Evolutionary conservation across 805 yeast genomes (phyloP).

Genomic region (Candida coleopterorum): DNA sequence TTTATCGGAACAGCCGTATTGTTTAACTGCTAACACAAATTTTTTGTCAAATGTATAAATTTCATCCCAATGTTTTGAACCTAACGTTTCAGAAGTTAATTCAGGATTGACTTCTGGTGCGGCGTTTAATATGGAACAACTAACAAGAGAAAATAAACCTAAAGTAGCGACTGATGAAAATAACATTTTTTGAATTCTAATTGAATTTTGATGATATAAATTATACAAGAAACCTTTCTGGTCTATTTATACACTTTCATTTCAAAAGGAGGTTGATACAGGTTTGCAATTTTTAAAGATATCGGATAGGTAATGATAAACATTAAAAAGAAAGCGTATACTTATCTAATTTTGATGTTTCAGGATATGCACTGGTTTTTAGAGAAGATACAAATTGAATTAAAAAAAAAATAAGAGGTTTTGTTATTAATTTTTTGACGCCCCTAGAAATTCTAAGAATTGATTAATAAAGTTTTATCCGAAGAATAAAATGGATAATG

Average conservation of each 20-base stretch:
- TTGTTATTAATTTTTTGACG: too few species aligned
- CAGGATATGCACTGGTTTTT: too few species aligned
- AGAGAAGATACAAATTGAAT: too few species aligned
- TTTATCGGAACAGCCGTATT: neutral
- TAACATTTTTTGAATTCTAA: neutral
- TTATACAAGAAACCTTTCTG: neutral
- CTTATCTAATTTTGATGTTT: too few species aligned
- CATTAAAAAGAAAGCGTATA: too few species aligned
- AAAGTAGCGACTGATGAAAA: constrained; percentile 1
- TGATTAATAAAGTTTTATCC: too few species aligned
- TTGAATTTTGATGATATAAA: neutral
- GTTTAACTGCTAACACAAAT: constrained; percentile 4
- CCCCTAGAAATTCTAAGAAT: too few species aligned
- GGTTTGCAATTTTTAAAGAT: neutral
- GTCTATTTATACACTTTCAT: constrained; percentile 1
- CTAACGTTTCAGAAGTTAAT: neutral
- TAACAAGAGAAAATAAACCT: neutral
- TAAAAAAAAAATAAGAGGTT: too few species aligned
- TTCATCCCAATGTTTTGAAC: neutral
- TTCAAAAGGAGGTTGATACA: neutral
- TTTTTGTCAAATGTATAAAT: constrained; percentile 2
- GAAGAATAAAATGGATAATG: too few species aligned
- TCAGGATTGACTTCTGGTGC: neutral
- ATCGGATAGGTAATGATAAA: too few species aligned
- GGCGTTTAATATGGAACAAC: constrained; percentile 1